Base-by-base conservation (phyloP, 768 basidiomycete genomes). In the Agaricus subrufescens region DNA sequence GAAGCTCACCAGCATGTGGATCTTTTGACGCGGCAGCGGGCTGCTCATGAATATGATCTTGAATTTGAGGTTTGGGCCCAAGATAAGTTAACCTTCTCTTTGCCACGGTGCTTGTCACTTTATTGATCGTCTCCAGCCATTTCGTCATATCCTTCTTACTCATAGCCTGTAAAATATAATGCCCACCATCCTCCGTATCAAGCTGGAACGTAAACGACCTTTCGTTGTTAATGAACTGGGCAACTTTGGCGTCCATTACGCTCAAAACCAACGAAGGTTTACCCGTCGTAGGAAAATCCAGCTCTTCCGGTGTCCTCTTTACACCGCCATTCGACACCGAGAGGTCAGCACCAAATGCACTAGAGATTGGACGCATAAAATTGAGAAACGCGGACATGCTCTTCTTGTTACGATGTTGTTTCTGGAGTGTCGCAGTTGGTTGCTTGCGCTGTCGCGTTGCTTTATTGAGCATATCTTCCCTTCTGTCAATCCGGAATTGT, bases 351-450 rank as follows among this genome's bases (percentile, higher is more conserved):
- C 84, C 84, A 64, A 93, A 93, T 1, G 91, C 91, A 58, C 84
- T 91, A 14, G 91, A 94, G 50, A 92, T 85, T 1, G 91, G 91
- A n/a, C 91, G 81, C 86, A 92, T 92, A 72, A 92, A 77, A 62
- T 84, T 87, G 71, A 92, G 79, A 69, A 93, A 87, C 4, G 88
- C 86, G 0, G 85, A 91, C 76, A 91, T 87, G 73, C 89, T 91
- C 71, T 91, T 89, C 79, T 92, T 92, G 70, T 86, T 84, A n/a
- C 89, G 79, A 59, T 90, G 88, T 54, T 87, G 86, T 69, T 91
- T 89, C 64, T 82, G 82, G 29, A 64, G 59, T n/a, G 71, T 73
- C 3, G 76, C 67, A 0, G 76, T 67, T 0, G 75, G 68, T 56
- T 78, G 69, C 54, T 77, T 76, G 49, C 75, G 74, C 54, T 80